These are phyloP conservation scores for Zygosaccharomyces lentus DNA, from an alignment of 805 yeast genomes.

Conservation along the genomic window DNA sequence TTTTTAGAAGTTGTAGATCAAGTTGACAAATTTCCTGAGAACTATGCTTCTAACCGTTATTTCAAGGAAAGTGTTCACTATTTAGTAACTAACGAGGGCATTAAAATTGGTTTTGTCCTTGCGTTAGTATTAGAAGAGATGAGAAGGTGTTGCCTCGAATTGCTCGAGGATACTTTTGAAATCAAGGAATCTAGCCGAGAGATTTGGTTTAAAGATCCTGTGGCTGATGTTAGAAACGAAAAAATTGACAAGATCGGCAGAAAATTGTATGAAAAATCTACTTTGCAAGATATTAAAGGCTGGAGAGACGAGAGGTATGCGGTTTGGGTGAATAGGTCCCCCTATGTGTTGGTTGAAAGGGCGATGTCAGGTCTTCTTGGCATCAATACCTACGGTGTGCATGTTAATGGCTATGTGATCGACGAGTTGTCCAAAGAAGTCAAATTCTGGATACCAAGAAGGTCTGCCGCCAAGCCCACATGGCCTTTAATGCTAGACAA, in stretches of 20 bases:
- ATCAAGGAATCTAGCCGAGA: constrained; percentile 27
- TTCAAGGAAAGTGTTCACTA: constrained; percentile 31
- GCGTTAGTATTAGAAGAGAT: constrained; percentile 35
- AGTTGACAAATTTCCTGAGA: constrained; percentile 29
- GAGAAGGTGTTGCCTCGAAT: constrained; percentile 14
- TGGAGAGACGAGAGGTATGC: constrained; percentile 88
- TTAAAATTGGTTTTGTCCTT: constrained; percentile 39
- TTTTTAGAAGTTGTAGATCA: constrained; percentile 26
- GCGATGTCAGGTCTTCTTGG: constrained; percentile 80
- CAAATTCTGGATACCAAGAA: constrained; percentile 78
- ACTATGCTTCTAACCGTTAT: constrained; percentile 16
- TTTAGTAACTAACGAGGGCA: constrained; percentile 37
- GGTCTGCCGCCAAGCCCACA: constrained; percentile 75
- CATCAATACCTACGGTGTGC: constrained; percentile 85
- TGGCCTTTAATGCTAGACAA: constrained; percentile 90
- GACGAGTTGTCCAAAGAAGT: constrained; percentile 41
- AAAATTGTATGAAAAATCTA: constrained; percentile 36
- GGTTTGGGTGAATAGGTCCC: constrained; percentile 50
- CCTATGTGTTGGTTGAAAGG: constrained; percentile 73
- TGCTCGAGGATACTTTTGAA: constrained; percentile 28
- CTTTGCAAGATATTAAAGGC: constrained; percentile 46
- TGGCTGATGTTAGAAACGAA: constrained; percentile 30
- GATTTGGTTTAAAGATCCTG: constrained; percentile 25
- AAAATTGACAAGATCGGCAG: constrained; percentile 46
- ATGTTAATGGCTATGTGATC: constrained; percentile 72